phyloP scores from a whole-genome alignment of 1,139 yeast genomes.

The Hyphopichia fennica region DNA sequence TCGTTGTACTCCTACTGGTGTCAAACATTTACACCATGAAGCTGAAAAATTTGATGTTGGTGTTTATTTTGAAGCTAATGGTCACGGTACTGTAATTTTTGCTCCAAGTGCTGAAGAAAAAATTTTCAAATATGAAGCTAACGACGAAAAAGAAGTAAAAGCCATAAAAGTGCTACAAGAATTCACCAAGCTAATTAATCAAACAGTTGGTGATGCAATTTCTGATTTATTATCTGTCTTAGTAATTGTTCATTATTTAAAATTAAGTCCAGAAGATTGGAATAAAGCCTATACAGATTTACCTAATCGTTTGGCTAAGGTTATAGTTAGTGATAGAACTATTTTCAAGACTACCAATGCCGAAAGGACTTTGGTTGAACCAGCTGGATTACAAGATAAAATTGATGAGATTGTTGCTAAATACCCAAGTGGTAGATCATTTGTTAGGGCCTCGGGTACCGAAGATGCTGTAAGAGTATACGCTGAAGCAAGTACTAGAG shows the following conservation, averaged over 20 bases:
- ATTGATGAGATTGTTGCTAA: conserved; percentile 67
- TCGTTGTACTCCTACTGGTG: conserved; percentile 92
- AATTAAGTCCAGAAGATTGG: conserved; percentile 69
- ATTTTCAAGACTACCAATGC: conserved; percentile 86
- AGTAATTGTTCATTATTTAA: conserved; percentile 58
- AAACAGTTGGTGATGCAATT: conserved; percentile 96
- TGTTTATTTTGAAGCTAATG: conserved; percentile 95
- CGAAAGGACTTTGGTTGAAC: conserved; percentile 76
- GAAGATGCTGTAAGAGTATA: conserved; percentile 96
- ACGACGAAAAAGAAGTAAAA: conserved; percentile 23
- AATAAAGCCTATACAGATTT: conserved; percentile 73
- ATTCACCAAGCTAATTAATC: conserved; percentile 77
- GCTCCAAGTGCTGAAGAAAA: conserved; percentile 53
- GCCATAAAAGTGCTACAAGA: conserved; percentile 56
- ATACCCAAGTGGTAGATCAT: conserved; percentile 71
- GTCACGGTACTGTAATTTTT: conserved; percentile 97
- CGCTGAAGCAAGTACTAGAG: conserved; percentile 72
- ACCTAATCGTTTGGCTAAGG: conserved; percentile 83
- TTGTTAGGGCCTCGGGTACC: conserved; percentile 97
- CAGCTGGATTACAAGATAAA: conserved; percentile 71
- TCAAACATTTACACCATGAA: conserved; percentile 89
- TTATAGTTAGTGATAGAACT: conserved; percentile 77
- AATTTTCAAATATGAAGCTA: conserved; percentile 24
- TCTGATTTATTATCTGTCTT: conserved; percentile 82
- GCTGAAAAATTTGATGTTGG: conserved; percentile 87